Percentiles rank a stretch among this genome's conserved stretches.
Conservation (phyloP, 164 flowering plant species). For the Pachysandra terminalis region DNA sequence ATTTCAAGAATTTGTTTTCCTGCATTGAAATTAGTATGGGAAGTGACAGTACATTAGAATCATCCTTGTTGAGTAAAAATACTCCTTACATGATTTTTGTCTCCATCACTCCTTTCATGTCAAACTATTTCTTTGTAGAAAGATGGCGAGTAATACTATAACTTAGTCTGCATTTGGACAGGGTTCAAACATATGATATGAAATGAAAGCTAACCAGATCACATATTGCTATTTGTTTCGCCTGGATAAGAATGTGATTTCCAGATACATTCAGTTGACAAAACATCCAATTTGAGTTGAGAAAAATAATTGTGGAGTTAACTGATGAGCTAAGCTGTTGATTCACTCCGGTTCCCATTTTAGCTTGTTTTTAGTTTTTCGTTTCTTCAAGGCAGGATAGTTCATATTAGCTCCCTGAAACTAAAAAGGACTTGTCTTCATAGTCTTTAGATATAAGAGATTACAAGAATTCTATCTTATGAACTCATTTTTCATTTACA, state of each 20-base stretch:
- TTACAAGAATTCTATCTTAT: not conserved
- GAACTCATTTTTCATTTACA: not conserved
- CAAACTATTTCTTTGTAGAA: no score
- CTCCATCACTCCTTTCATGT: not conserved
- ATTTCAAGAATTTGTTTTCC: conserved; percentile 88
- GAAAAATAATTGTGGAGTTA: not conserved
- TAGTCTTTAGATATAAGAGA: no score
- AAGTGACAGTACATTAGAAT: not conserved
- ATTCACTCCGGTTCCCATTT: not conserved
- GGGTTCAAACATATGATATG: no score
- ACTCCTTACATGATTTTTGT: not conserved
- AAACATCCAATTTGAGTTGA: no score
- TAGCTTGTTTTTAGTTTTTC: not conserved
- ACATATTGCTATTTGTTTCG: no score
- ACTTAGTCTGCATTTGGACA: no score
- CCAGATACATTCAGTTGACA: no score
- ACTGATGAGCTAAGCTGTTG: not conserved
- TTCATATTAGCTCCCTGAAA: not conserved
- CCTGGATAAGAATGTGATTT: no score
- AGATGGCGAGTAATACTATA: no score
- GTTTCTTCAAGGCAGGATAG: not conserved
- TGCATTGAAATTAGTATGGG: conserved; percentile 24
- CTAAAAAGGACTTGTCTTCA: not conserved
- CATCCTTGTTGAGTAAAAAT: not conserved
- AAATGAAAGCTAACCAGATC: no score